Percentiles rank a stretch among this genome's conserved stretches.
phyloP scores from a whole-genome alignment of 163 green algal species.

The Scenedesmus sp. region DNA sequence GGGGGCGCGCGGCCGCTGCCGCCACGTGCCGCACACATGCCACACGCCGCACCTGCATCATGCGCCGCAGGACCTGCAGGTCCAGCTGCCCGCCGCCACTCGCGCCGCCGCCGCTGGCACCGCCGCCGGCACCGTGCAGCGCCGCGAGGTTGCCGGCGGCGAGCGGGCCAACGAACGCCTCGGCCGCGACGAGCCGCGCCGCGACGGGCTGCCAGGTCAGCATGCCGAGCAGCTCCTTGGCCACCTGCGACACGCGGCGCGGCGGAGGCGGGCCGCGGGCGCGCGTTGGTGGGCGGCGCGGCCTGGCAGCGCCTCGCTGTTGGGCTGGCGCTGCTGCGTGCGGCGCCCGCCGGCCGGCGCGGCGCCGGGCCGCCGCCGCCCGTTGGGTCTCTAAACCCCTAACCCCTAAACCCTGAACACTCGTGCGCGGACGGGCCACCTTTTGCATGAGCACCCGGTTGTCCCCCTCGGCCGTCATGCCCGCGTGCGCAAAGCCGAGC shows the following conservation, averaged over 20 bases:
- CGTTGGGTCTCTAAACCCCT: not conserved
- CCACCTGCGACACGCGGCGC: conserved; percentile 94
- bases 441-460: conserved; percentile 95
- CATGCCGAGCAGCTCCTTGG: conserved; percentile 89
- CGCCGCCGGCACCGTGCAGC: conserved; percentile 1
- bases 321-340: no score
- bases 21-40: conserved; percentile 5
- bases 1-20: not conserved
- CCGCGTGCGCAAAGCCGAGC: conserved; percentile 91
- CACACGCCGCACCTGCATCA: conserved; percentile 40
- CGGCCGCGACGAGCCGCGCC: conserved; percentile 58
- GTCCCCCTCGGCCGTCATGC: conserved; percentile 95
- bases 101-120: not conserved
- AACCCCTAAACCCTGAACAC: conserved; percentile 50
- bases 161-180: conserved; percentile 23
- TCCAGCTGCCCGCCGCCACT: not conserved
- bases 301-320: no score
- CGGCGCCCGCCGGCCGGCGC: no score
- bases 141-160: conserved; percentile 38
- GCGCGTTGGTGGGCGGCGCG: no score
- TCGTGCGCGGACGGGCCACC: conserved; percentile 83
- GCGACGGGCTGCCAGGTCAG: conserved; percentile 49
- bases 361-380: no score
- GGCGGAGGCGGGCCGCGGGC: no score
- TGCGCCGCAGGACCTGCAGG: conserved; percentile 26